phyloP scores from a whole-genome alignment of 495 filamentous ascomycete species.

The Neurospora cerealis region DNA sequence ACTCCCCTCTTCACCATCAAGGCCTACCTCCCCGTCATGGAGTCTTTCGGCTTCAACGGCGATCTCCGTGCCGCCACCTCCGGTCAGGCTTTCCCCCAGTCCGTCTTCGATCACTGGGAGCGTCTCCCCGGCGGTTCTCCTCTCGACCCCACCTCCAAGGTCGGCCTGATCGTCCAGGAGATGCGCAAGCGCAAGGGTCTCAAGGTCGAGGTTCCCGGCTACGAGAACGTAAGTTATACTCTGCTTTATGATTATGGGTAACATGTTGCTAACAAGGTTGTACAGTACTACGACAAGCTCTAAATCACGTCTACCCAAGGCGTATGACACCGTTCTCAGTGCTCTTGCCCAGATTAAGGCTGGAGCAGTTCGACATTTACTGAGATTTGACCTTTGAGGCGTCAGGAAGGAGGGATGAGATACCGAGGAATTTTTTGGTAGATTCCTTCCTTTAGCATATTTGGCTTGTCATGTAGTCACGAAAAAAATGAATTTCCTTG shows the following conservation, averaged over 20 bases:
- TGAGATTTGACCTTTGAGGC: constrained; percentile 6
- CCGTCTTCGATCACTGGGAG: constrained; percentile 97
- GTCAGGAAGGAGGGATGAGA: not conserved
- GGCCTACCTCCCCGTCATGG: constrained; percentile 98
- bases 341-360: constrained; percentile 19
- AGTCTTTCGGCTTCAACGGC: constrained; percentile 99
- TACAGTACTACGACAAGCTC: constrained; percentile 98
- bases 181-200: constrained; percentile 99
- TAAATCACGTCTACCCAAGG: constrained; percentile 42
- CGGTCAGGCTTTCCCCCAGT: constrained; percentile 98
- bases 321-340: constrained; percentile 30
- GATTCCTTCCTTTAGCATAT: constrained; percentile 1
- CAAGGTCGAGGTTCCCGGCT: constrained; percentile 84
- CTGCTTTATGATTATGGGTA: not conserved
- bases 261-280: constrained; percentile 39
- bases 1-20: constrained; percentile 99
- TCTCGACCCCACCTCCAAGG: constrained; percentile 75
- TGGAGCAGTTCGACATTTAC: constrained; percentile 1
- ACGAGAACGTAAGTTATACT: constrained; percentile 74
- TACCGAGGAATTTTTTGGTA: not conserved
- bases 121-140: constrained; percentile 88
- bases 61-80: constrained; percentile 89
- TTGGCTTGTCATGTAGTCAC: not conserved
- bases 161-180: constrained; percentile 71
- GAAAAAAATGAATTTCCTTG: not conserved